phyloP scores from a whole-genome alignment of 2,329 filamentous ascomycete species.

The Talaromyces sp. region DNA sequence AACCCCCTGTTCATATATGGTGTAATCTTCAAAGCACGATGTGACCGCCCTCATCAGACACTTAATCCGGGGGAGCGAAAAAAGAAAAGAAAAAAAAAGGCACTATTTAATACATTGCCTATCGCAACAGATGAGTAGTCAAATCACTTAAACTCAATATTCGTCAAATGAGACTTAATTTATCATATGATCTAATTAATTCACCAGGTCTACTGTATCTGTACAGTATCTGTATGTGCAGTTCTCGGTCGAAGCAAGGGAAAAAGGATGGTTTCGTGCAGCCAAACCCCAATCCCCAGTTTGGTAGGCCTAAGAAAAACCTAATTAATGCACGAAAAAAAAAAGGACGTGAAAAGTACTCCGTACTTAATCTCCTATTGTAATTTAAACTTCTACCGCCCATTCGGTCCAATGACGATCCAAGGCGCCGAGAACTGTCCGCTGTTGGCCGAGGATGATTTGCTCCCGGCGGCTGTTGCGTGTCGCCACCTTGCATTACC shows the following conservation, averaged over 20 bases:
- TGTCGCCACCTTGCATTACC: constrained; percentile 21
- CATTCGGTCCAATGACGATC: constrained; percentile 27
- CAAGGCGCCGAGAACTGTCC: constrained; percentile 20
- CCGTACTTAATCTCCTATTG: background rate
- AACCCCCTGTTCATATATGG: background rate
- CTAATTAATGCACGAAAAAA: too few species aligned
- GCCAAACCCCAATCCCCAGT: too few species aligned
- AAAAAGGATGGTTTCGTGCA: background rate
- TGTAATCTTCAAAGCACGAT: too few species aligned
- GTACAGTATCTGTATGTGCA: too few species aligned
- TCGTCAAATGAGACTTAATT: background rate
- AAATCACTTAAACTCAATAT: background rate
- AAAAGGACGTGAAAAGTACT: background rate
- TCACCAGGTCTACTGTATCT: too few species aligned
- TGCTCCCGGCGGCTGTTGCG: constrained; percentile 25
- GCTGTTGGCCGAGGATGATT: constrained; percentile 25
- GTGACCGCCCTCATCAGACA: too few species aligned
- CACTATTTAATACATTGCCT: constrained; percentile 4
- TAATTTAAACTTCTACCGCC: constrained; percentile 25
- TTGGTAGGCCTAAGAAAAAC: background rate
- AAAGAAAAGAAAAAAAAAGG: background rate
- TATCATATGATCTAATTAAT: too few species aligned
- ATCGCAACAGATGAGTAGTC: background rate
- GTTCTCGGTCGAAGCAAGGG: background rate
- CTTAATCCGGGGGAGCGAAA: background rate